Conservation (phyloP, 768 basidiomycete genomes). For the Macrocybe gigantea region DNA sequence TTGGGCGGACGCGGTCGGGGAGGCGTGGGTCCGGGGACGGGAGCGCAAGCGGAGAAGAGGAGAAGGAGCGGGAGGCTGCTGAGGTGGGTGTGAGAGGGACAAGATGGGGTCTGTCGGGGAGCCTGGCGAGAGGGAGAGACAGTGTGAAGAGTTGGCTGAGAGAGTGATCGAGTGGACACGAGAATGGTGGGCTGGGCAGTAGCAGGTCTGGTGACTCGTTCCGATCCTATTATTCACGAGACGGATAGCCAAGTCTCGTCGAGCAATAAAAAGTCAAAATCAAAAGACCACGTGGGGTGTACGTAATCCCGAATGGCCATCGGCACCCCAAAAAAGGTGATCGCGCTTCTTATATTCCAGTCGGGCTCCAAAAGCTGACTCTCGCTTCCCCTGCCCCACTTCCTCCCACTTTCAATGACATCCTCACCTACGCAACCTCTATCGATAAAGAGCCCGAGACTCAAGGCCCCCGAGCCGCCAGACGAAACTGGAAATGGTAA, state of each 20-base stretch:
- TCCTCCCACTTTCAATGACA: conserved; percentile 28
- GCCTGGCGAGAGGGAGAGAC: background rate
- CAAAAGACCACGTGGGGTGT: too few species aligned
- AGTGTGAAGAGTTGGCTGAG: background rate
- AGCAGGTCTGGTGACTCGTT: conserved; percentile 2
- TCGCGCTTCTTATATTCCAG: too few species aligned
- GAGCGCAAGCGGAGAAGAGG: conserved; percentile 42
- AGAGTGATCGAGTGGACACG: background rate
- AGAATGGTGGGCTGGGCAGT: conserved; percentile 1
- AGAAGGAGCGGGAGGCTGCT: background rate
- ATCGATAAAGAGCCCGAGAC: conserved; percentile 34
- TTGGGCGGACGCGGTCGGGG: conserved; percentile 55
- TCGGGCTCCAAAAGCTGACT: too few species aligned
- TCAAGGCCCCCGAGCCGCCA: conserved; percentile 1
- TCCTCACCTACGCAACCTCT: conserved; percentile 53
- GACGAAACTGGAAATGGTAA: too few species aligned
- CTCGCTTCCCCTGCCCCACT: background rate
- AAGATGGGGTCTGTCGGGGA: conserved; percentile 36
- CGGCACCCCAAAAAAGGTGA: too few species aligned
- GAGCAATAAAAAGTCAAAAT: too few species aligned
- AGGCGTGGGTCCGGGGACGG: conserved; percentile 51
- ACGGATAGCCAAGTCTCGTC: too few species aligned
- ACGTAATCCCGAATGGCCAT: too few species aligned
- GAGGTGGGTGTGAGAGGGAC: conserved; percentile 26
- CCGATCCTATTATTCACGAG: too few species aligned